Conservation (phyloP, 2,329 filamentous ascomycete genomes). For the Penicillium sp. region DNA sequence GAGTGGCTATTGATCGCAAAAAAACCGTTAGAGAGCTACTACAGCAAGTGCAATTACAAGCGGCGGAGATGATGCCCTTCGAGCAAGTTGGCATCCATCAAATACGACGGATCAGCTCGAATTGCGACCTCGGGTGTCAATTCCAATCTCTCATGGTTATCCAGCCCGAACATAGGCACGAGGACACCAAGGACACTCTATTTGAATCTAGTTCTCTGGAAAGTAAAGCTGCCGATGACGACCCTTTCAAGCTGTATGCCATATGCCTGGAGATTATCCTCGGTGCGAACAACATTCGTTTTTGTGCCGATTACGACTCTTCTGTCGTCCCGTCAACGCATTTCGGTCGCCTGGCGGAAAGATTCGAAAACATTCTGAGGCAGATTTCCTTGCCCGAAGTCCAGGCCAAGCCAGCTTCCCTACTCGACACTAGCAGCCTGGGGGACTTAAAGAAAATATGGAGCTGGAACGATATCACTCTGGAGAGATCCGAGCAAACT, state of each 20-base stretch:
- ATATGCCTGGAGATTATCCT: no score
- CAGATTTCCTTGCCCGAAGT: neutral
- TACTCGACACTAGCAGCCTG: neutral
- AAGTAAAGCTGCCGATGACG: neutral
- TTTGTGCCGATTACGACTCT: no score
- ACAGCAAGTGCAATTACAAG: neutral
- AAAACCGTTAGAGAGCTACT: slow-evolving; percentile 30
- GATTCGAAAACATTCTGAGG: neutral
- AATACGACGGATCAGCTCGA: neutral
- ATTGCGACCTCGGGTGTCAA: neutral
- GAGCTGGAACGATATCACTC: neutral
- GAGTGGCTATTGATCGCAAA: slow-evolving; percentile 42
- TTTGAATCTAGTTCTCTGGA: no score
- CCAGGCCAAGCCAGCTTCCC: neutral
- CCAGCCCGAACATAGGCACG: neutral
- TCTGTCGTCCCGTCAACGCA: no score
- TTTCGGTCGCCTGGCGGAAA: no score
- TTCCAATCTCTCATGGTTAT: neutral
- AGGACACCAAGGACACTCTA: neutral
- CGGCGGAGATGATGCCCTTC: neutral
- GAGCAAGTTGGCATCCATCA: neutral
- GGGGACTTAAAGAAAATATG: neutral
- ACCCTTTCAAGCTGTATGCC: neutral
- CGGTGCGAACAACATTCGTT: no score
- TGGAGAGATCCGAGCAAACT: neutral